These are phyloP conservation scores for Globisporangium viniferum DNA, from an alignment of 352 stramenopile genomes.

Conservation along the genomic window DNA sequence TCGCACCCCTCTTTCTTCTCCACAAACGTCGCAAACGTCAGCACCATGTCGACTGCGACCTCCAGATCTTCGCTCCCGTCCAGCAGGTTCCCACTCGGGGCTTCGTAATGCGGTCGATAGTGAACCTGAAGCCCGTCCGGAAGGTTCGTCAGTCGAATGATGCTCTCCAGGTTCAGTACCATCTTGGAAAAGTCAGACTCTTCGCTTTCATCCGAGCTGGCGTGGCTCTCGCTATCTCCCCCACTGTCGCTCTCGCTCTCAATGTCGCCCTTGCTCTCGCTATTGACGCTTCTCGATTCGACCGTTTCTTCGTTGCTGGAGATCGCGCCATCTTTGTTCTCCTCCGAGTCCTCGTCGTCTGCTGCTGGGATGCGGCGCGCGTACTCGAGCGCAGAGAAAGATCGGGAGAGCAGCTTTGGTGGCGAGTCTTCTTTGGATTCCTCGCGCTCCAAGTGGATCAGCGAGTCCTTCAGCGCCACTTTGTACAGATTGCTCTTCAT, in stretches of 20 bases:
- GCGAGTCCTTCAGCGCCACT: slow-evolving; percentile 69
- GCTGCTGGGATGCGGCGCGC: slow-evolving; percentile 10
- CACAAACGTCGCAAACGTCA: slow-evolving; percentile 73
- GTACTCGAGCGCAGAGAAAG: slow-evolving; percentile 49
- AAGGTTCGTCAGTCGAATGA: slow-evolving; percentile 79
- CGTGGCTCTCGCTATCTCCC: slow-evolving; percentile 29
- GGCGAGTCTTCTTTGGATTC: slow-evolving; percentile 65
- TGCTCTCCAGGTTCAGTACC: slow-evolving; percentile 75
- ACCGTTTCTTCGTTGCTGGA: slow-evolving; percentile 13
- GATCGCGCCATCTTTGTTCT: slow-evolving; percentile 8
- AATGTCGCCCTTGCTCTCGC: slow-evolving; percentile 15
- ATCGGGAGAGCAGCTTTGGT: slow-evolving; percentile 58
- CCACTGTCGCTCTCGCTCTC: slow-evolving; percentile 18
- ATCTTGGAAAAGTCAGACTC: slow-evolving; percentile 54
- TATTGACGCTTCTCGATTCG: slow-evolving; percentile 11
- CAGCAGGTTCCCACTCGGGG: slow-evolving; percentile 24
- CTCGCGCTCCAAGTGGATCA: slow-evolving; percentile 55
- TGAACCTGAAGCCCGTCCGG: slow-evolving; percentile 79
- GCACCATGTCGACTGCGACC: slow-evolving; percentile 45
- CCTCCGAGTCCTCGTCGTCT: slow-evolving; percentile 10
- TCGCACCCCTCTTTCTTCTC: slow-evolving; percentile 43
- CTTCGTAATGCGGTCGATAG: slow-evolving; percentile 74
- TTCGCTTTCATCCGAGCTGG: slow-evolving; percentile 39
- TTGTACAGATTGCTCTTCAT: slow-evolving; percentile 85
- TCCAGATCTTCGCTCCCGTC: slow-evolving; percentile 26